Conservation (phyloP, 1,284 basidiomycete species). For the Trichosporon asahii region DNA sequence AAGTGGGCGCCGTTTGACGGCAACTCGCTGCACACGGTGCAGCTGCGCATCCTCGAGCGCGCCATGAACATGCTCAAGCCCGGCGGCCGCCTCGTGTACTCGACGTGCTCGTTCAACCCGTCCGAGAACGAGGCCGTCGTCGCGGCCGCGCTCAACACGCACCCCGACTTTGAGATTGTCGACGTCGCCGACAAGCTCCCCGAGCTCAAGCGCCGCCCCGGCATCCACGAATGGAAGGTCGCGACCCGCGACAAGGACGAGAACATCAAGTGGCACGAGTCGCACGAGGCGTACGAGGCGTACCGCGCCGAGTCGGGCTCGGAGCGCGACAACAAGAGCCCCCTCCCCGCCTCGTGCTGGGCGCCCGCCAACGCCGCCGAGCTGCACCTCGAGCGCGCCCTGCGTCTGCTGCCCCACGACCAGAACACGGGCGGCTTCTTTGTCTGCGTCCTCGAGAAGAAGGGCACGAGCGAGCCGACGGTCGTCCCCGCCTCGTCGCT, state of each 20-base stretch:
- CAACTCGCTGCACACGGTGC: slow-evolving; percentile 87
- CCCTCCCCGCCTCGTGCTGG: slow-evolving; percentile 60
- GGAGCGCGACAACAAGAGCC: slow-evolving; percentile 50
- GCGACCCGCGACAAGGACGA: slow-evolving; percentile 32
- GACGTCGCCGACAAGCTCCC: slow-evolving; percentile 73
- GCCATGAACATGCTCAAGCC: slow-evolving; percentile 86
- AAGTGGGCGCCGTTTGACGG: slow-evolving; percentile 85
- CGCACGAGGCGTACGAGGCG: slow-evolving; percentile 38
- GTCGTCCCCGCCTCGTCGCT: slow-evolving; percentile 13
- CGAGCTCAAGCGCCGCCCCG: slow-evolving; percentile 68
- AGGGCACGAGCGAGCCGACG: slow-evolving; percentile 14
- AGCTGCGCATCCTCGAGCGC: slow-evolving; percentile 85
- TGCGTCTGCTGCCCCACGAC: slow-evolving; percentile 88
- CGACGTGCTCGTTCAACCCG: slow-evolving; percentile 96
- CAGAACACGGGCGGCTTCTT: slow-evolving; percentile 99
- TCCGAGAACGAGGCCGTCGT: slow-evolving; percentile 97
- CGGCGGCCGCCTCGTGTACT: slow-evolving; percentile 90
- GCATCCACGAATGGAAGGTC: slow-evolving; percentile 72
- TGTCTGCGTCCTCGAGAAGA: slow-evolving; percentile 76
- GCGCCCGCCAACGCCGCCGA: slow-evolving; percentile 87
- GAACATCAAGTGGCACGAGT: slow-evolving; percentile 11
- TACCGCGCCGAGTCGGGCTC: slow-evolving; percentile 32
- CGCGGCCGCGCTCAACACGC: slow-evolving; percentile 70
- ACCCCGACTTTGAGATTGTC: slow-evolving; percentile 76
- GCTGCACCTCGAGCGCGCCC: slow-evolving; percentile 96